phyloP scores from a whole-genome alignment of 2,329 filamentous ascomycete species.

The Blumeriella jaapii region DNA sequence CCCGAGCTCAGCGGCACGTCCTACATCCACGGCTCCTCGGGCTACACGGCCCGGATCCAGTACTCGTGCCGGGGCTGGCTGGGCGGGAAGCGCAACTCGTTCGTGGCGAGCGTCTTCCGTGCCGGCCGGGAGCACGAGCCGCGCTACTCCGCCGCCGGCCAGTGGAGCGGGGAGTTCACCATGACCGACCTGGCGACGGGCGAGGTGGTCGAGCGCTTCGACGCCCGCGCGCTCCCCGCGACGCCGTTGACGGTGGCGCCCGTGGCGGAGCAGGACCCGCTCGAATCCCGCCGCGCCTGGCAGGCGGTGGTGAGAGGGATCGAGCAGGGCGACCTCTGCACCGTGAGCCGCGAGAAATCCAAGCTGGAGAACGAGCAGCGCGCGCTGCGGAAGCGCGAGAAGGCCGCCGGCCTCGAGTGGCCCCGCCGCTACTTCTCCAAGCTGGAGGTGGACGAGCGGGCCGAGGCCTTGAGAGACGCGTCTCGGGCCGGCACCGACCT shows the following conservation, averaged over 20 bases:
- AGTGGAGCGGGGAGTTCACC: conserved; percentile 76
- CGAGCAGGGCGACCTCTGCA: conserved; percentile 69
- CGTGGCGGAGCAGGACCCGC: conserved; percentile 67
- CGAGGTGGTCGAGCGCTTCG: conserved; percentile 45
- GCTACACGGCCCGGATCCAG: conserved; percentile 80
- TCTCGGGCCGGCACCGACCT: no score
- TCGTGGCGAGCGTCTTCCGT: conserved; percentile 63
- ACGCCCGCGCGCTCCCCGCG: conserved; percentile 42
- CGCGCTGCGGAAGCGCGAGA: conserved; percentile 61
- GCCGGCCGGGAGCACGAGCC: conserved; percentile 58
- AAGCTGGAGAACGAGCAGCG: conserved; percentile 87
- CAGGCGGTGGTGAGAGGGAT: conserved; percentile 72
- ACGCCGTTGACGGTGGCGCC: conserved; percentile 61
- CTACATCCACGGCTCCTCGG: conserved; percentile 75
- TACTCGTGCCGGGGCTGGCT: conserved; percentile 92
- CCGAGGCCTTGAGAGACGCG: conserved; percentile 26
- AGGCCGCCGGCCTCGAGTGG: conserved; percentile 62
- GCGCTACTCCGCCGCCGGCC: conserved; percentile 71
- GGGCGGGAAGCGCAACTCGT: conserved; percentile 85
- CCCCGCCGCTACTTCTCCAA: conserved; percentile 68
- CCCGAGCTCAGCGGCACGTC: conserved; percentile 79
- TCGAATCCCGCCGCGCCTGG: conserved; percentile 85
- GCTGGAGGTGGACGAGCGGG: conserved; percentile 34
- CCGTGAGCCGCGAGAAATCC: conserved; percentile 64
- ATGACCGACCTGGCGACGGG: conserved; percentile 55